phyloP scores from a whole-genome alignment of 2,329 filamentous ascomycete species.

The Bipolaris oryzae region DNA sequence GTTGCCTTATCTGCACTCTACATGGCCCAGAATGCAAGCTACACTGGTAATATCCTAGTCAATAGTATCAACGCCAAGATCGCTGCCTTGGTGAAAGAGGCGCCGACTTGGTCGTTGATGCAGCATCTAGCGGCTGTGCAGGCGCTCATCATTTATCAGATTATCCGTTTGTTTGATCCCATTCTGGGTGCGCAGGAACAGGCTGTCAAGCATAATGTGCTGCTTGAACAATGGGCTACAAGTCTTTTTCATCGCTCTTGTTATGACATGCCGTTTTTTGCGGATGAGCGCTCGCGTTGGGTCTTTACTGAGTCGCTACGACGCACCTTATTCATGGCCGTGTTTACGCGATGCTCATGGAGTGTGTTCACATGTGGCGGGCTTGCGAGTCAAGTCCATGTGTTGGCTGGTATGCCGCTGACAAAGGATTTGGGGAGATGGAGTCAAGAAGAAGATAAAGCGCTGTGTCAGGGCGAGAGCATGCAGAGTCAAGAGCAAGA shows the following conservation, averaged over 20 bases:
- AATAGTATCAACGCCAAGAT: slow-evolving; percentile 33
- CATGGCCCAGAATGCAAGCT: slow-evolving; percentile 30
- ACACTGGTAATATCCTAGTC: slow-evolving; percentile 20
- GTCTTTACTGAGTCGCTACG: slow-evolving; percentile 40
- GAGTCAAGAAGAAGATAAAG: background rate
- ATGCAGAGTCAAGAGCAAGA: slow-evolving; percentile 21
- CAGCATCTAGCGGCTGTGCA: slow-evolving; percentile 43
- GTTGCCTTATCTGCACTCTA: slow-evolving; percentile 34
- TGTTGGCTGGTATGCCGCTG: background rate
- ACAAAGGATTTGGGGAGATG: background rate
- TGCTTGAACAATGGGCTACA: slow-evolving; percentile 38
- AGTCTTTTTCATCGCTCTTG: slow-evolving; percentile 39
- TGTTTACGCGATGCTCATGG: slow-evolving; percentile 36
- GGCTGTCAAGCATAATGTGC: slow-evolving; percentile 25
- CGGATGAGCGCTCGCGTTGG: slow-evolving; percentile 20
- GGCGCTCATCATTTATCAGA: slow-evolving; percentile 41
- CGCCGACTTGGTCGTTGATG: slow-evolving; percentile 26
- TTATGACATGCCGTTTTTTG: slow-evolving; percentile 21
- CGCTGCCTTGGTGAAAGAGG: slow-evolving; percentile 15
- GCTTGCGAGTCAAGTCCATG: slow-evolving; percentile 20
- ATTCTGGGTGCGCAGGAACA: slow-evolving; percentile 19
- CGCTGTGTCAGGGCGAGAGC: background rate
- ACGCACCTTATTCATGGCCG: slow-evolving; percentile 36
- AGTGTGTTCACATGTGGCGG: slow-evolving; percentile 25
- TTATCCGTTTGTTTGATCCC: slow-evolving; percentile 39